phyloP scores from a whole-genome alignment of 495 filamentous ascomycete genomes.

The Lepraria neglecta region DNA sequence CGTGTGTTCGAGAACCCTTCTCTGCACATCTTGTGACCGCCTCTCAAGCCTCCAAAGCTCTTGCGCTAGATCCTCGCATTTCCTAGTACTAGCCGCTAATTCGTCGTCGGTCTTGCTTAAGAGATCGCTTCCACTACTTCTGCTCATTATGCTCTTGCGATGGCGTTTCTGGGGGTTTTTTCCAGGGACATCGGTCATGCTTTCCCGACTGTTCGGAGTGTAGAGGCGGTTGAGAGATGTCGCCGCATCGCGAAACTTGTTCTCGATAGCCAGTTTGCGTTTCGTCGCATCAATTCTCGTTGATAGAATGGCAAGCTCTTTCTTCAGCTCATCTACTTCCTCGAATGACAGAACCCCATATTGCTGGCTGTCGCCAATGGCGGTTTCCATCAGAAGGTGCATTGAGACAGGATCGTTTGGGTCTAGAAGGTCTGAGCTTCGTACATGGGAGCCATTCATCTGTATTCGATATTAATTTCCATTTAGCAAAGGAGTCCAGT shows the following conservation, averaged over 20 bases:
- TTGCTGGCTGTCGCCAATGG: conserved; percentile 73
- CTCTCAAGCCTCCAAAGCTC: conserved; percentile 75
- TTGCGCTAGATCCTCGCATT: conserved; percentile 76
- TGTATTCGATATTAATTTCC: conserved; percentile 13
- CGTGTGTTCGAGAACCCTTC: conserved; percentile 75
- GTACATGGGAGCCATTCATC: conserved; percentile 30
- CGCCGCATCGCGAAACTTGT: conserved; percentile 89
- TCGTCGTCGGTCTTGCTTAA: conserved; percentile 66
- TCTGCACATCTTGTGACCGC: conserved; percentile 62
- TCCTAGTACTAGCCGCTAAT: conserved; percentile 62
- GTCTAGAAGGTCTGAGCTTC: conserved; percentile 42
- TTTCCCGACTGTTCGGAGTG: conserved; percentile 44
- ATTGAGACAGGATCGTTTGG: conserved; percentile 56
- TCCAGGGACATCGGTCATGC: conserved; percentile 32
- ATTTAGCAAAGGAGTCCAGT: neutral
- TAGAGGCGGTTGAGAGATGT: conserved; percentile 75
- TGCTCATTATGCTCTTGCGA: conserved; percentile 49
- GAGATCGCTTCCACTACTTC: conserved; percentile 34
- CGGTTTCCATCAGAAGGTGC: conserved; percentile 90
- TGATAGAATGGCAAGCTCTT: conserved; percentile 61
- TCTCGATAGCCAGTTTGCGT: conserved; percentile 81
- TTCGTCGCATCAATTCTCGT: conserved; percentile 72
- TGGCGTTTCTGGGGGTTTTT: conserved; percentile 31
- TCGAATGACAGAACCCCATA: conserved; percentile 84
- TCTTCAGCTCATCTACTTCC: conserved; percentile 86